Conservation (phyloP, 176 grass and related monocot genomes). For the Cenchrus americanus region DNA sequence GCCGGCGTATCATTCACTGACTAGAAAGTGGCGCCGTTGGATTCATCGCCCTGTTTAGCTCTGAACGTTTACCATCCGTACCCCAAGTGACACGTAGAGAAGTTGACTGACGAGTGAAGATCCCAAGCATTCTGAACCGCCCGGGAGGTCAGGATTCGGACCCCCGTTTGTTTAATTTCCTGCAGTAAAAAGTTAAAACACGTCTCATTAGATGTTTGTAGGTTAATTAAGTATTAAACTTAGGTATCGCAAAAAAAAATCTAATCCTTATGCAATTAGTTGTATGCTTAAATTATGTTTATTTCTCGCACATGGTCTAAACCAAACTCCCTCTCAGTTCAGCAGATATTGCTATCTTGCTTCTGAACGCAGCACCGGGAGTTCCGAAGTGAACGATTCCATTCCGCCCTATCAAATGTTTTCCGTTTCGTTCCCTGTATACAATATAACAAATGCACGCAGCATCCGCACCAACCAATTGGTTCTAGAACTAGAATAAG, state of each 20-base stretch:
- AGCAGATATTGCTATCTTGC: not conserved
- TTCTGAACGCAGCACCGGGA: not conserved
- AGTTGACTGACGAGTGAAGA: not conserved
- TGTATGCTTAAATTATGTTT: too few species aligned
- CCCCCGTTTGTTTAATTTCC: too few species aligned
- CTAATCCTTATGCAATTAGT: too few species aligned
- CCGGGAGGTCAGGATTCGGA: too few species aligned
- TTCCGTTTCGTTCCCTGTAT: too few species aligned
- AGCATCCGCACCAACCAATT: not conserved
- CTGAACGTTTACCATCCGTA: not conserved
- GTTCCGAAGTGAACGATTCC: not conserved
- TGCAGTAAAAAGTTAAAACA: too few species aligned
- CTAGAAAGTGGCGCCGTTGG: not conserved
- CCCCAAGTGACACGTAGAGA: not conserved
- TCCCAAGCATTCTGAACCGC: not conserved
- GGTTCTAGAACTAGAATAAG: constrained; percentile 3
- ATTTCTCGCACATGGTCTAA: too few species aligned
- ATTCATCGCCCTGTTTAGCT: not conserved
- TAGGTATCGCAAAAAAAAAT: too few species aligned
- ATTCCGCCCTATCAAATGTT: not conserved
- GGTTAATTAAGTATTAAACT: too few species aligned
- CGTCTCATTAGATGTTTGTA: too few species aligned
- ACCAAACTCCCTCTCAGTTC: too few species aligned
- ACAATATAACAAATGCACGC: not conserved
- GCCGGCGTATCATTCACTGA: too few species aligned